phyloP scores from a whole-genome alignment of 495 filamentous ascomycete species.

The Neurospora sp. region DNA sequence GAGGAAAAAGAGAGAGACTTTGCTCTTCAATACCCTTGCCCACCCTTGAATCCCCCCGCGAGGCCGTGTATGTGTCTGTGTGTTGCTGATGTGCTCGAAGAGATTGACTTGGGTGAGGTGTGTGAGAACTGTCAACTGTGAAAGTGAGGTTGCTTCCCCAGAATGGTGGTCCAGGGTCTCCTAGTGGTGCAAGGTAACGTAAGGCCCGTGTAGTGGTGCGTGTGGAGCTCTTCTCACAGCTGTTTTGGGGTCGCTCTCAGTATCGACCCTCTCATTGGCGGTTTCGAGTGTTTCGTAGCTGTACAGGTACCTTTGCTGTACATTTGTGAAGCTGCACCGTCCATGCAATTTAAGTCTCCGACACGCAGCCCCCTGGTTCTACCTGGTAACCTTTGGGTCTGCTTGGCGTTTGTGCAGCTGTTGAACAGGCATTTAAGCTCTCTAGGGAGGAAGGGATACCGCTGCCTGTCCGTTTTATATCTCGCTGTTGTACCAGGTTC shows the following conservation, averaged over 20 bases:
- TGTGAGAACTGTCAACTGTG: background rate
- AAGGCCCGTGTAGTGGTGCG: background rate
- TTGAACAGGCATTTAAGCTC: background rate
- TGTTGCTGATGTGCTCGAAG: background rate
- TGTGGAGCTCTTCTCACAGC: background rate
- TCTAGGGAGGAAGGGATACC: background rate
- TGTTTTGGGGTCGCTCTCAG: background rate
- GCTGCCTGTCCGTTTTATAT: background rate
- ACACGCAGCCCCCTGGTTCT: background rate
- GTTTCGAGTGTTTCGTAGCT: background rate
- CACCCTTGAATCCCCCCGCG: background rate
- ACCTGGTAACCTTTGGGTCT: background rate
- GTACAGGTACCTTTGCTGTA: background rate
- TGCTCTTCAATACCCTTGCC: background rate
- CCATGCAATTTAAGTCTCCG: background rate
- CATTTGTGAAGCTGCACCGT: background rate
- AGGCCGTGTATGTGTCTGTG: background rate
- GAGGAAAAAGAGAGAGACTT: background rate
- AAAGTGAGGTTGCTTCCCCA: background rate
- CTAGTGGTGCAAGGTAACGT: background rate
- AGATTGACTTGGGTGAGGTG: background rate
- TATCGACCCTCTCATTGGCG: background rate
- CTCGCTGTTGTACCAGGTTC: background rate
- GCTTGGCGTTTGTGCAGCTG: background rate
- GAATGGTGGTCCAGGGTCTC: background rate